Percentiles rank a stretch among this genome's conserved stretches.
Evolutionary conservation across 441 rosid genomes (phyloP).

Genomic region (Rhodomyrtus psidioides): DNA sequence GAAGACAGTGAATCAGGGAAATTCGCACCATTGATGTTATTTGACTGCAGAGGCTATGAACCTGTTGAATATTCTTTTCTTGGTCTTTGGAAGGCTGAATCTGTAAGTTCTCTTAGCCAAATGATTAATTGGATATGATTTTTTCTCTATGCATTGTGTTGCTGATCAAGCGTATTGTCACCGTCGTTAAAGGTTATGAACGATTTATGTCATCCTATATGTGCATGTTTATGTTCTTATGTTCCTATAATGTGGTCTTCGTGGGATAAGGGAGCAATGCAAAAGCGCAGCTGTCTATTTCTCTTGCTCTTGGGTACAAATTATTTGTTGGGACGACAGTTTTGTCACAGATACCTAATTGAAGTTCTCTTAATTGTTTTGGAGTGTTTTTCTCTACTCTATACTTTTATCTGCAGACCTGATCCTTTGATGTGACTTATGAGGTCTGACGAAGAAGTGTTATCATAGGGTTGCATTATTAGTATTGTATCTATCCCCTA

Average conservation of each 20-base stretch:
- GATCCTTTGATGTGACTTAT: neutral
- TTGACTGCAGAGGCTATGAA: conserved; percentile 83
- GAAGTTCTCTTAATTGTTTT: neutral
- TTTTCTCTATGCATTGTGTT: neutral
- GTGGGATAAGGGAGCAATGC: neutral
- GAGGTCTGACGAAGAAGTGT: neutral
- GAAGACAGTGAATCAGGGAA: conserved; percentile 51
- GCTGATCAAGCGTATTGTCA: neutral
- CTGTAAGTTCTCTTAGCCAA: conserved; percentile 48
- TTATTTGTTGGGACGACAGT: neutral
- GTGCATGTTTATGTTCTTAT: neutral
- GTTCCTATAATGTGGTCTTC: neutral
- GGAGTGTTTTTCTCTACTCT: neutral
- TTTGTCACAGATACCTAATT: neutral
- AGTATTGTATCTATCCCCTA: neutral
- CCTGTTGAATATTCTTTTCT: conserved; percentile 60
- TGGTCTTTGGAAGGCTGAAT: conserved; percentile 70
- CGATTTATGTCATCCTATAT: neutral
- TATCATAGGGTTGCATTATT: neutral
- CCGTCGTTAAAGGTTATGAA: neutral
- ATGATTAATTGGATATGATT: neutral
- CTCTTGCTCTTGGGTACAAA: neutral
- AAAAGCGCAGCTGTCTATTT: neutral
- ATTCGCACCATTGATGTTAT: conserved; percentile 68
- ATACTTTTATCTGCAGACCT: neutral